These are phyloP conservation scores for Colletotrichum sp. DNA, from an alignment of 2,329 filamentous ascomycete genomes.

Conservation along the genomic window DNA sequence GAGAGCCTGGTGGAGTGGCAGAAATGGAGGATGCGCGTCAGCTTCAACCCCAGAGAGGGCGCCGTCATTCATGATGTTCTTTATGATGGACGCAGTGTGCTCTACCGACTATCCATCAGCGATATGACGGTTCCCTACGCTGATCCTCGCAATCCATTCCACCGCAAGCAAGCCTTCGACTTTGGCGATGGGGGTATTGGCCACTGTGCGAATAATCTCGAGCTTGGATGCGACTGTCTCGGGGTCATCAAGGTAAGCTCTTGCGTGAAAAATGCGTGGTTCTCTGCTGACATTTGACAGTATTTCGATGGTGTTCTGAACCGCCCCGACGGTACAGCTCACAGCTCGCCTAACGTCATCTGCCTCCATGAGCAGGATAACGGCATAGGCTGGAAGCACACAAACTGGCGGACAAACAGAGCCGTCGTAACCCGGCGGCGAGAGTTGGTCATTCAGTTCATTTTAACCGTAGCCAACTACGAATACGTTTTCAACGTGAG, in stretches of 20 bases:
- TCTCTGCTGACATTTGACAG: constrained; percentile 36
- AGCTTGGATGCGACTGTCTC: constrained; percentile 43
- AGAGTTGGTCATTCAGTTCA: neutral
- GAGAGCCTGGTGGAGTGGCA: constrained; percentile 21
- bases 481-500: constrained; percentile 65
- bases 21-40: constrained; percentile 61
- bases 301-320: constrained; percentile 57
- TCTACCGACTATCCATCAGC: constrained; percentile 61
- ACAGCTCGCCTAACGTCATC: constrained; percentile 60
- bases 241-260: constrained; percentile 54
- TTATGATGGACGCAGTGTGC: constrained; percentile 60
- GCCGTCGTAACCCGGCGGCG: constrained; percentile 56
- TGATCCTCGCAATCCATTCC: constrained; percentile 50
- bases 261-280: neutral
- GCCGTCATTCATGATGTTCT: constrained; percentile 62
- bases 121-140: constrained; percentile 48
- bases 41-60: constrained; percentile 64
- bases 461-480: constrained; percentile 63
- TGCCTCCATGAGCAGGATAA: constrained; percentile 74
- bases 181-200: constrained; percentile 72
- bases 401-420: constrained; percentile 67
- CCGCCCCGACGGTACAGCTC: constrained; percentile 56
- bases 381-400: constrained; percentile 74
- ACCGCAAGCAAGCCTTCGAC: constrained; percentile 71
- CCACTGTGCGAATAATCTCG: constrained; percentile 68